Conservation (phyloP, 148 eudicot genomes). For the Rhododendron molle region DNA sequence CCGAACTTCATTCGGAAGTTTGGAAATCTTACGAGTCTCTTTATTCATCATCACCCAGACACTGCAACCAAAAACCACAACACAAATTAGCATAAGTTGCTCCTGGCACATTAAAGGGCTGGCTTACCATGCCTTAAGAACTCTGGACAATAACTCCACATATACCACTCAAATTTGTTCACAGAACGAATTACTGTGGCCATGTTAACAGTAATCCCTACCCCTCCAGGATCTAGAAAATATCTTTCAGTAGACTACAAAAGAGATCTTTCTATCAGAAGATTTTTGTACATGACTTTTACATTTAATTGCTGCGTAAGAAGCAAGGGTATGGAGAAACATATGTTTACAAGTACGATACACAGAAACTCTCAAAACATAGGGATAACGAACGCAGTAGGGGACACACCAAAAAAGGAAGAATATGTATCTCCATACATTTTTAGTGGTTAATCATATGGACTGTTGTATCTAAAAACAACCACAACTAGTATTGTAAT, state of each 20-base stretch:
- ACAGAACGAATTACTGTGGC: not conserved
- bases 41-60: constrained; percentile 99
- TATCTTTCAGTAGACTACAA: not conserved
- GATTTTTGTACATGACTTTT: not conserved
- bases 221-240: not conserved
- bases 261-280: not conserved
- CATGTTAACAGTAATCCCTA: not conserved
- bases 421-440: not conserved
- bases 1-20: constrained; percentile 93
- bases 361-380: not conserved
- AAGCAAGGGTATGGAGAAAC: not conserved
- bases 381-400: not conserved
- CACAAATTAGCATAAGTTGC: not conserved
- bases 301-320: not conserved
- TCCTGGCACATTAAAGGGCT: not conserved
- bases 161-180: not conserved
- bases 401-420: not conserved
- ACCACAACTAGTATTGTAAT: not conserved
- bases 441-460: not conserved
- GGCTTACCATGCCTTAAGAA: not conserved
- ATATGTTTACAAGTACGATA: not conserved
- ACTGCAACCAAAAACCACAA: constrained; percentile 32
- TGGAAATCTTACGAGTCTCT: constrained; percentile 74
- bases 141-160: not conserved
- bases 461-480: not conserved